These are phyloP conservation scores for Aurifilum marmelostoma DNA, from an alignment of 2,329 filamentous ascomycete genomes.

Conservation along the genomic window DNA sequence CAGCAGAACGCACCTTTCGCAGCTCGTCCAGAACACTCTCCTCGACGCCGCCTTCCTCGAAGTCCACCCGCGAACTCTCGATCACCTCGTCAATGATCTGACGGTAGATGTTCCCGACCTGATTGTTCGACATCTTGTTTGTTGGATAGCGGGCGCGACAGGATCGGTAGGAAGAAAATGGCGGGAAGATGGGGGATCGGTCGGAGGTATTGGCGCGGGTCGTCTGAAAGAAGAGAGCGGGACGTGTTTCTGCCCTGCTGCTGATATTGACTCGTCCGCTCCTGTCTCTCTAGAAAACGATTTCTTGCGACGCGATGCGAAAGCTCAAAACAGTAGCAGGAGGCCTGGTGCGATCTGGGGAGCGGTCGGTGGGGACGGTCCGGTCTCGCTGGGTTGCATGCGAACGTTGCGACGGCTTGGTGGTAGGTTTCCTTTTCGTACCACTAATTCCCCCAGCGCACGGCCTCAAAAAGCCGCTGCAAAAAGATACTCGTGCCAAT, in stretches of 20 bases:
- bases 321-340: not conserved
- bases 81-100: constrained; percentile 83
- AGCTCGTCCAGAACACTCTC: constrained; percentile 84
- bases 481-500: constrained; percentile 17
- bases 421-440: constrained; percentile 27
- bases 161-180: not conserved
- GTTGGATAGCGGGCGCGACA: constrained; percentile 20
- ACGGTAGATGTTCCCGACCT: constrained; percentile 78
- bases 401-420: constrained; percentile 9
- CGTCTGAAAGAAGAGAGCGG: not conserved
- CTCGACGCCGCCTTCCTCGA: constrained; percentile 94
- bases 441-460: constrained; percentile 29
- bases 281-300: not conserved
- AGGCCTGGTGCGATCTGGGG: not conserved
- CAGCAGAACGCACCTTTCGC: constrained; percentile 67
- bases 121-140: constrained; percentile 60
- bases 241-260: not conserved
- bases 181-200: not conserved
- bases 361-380: constrained; percentile 3
- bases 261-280: not conserved
- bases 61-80: constrained; percentile 88
- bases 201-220: not conserved
- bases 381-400: not conserved
- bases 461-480: constrained; percentile 28
- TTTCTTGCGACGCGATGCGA: not conserved